A percentile compares a stretch with the other conserved stretches of the same genome.
Conservation (phyloP, 1,284 basidiomycete genomes). For the Apiotrichum siamense region DNA sequence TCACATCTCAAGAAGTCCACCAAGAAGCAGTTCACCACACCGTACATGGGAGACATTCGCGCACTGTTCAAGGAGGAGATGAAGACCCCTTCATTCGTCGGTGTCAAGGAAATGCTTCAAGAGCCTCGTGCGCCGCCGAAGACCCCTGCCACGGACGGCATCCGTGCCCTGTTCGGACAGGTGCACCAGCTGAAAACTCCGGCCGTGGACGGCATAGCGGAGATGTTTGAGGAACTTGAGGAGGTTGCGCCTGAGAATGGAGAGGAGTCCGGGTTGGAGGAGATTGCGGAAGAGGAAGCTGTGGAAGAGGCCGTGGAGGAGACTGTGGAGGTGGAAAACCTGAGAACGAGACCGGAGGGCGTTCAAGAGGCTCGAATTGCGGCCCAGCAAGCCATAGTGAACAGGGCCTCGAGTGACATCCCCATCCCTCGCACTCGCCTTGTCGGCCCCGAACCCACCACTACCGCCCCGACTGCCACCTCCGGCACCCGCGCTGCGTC, state of each 20-base stretch:
- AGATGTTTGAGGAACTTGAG: background rate
- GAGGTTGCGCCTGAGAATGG: background rate
- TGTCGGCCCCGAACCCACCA: too few relatives aligned
- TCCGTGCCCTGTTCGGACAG: background rate
- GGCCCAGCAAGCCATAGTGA: too few relatives aligned
- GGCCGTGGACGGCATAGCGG: background rate
- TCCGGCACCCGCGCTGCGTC: too few relatives aligned
- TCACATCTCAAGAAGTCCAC: background rate
- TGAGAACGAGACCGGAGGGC: background rate
- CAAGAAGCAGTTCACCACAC: slow-evolving; percentile 6
- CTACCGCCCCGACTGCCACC: too few relatives aligned
- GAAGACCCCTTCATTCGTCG: background rate
- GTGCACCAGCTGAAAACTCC: background rate
- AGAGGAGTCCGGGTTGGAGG: background rate
- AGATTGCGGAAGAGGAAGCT: background rate
- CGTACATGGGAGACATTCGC: slow-evolving; percentile 8
- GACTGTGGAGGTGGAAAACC: too few relatives aligned
- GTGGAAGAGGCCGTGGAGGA: too few relatives aligned
- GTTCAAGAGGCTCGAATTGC: too few relatives aligned
- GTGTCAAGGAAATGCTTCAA: slow-evolving; percentile 1
- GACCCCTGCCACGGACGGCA: slow-evolving; percentile 22
- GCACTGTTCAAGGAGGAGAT: slow-evolving; percentile 11
- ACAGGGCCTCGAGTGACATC: too few relatives aligned
- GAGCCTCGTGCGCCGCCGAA: slow-evolving; percentile 2
- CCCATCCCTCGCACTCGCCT: too few relatives aligned